Percentiles rank a stretch among this genome's conserved stretches.
Evolutionary conservation across 257 asterid species (phyloP).

Genomic region (Coffea eugenioides): DNA sequence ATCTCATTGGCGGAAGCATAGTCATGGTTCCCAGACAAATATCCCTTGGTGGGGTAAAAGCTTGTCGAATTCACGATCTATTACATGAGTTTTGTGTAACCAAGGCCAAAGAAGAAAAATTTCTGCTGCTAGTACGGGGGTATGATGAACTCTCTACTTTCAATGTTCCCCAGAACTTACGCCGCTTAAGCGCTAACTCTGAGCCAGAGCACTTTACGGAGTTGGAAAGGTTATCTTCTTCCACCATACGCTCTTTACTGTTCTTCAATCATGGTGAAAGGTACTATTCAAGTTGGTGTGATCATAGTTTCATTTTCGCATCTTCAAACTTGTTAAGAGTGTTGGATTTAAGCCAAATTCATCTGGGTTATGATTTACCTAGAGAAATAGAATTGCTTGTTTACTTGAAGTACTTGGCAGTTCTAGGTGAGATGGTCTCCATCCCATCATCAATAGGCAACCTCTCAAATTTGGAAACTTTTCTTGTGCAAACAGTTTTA

Average conservation of each 20-base stretch:
- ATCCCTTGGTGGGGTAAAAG: background rate
- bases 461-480: background rate
- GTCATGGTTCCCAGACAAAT: background rate
- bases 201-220: background rate
- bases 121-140: background rate
- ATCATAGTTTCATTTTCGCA: background rate
- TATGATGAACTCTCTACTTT: background rate
- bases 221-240: background rate
- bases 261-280: background rate
- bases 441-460: background rate
- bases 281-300: too few relatives aligned
- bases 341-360: background rate
- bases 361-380: background rate
- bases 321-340: slow-evolving; percentile 10
- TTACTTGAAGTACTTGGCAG: slow-evolving; percentile 6
- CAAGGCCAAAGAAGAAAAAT: background rate
- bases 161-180: background rate
- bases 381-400: background rate
- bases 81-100: background rate
- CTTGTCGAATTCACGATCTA: slow-evolving; percentile 5
- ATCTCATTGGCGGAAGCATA: slow-evolving; percentile 4
- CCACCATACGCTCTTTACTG: background rate
- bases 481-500: background rate
- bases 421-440: background rate
- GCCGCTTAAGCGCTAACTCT: background rate